phyloP scores from a whole-genome alignment of 2,329 filamentous ascomycete species.

The Xylaria sp. region DNA sequence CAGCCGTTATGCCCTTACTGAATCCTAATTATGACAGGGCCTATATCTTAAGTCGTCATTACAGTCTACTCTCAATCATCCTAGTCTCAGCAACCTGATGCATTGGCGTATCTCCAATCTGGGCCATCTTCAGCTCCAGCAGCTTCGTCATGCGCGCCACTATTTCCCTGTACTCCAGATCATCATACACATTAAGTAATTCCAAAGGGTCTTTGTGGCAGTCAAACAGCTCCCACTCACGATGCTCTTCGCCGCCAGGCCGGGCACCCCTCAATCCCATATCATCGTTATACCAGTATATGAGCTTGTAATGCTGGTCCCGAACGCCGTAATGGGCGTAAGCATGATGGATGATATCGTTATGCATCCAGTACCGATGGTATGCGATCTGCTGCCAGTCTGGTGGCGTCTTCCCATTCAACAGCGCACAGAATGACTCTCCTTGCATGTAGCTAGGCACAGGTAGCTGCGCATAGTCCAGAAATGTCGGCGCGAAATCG shows the following conservation, averaged over 20 bases:
- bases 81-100: background rate
- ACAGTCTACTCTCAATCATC: background rate
- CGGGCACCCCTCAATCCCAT: slow-evolving; percentile 41
- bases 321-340: slow-evolving; percentile 59
- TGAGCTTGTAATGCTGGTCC: slow-evolving; percentile 59
- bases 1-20: too few relatives aligned
- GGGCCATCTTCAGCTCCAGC: slow-evolving; percentile 55
- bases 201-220: slow-evolving; percentile 56
- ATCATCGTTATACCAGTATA: slow-evolving; percentile 60
- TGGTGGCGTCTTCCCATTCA: slow-evolving; percentile 46
- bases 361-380: slow-evolving; percentile 63
- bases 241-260: slow-evolving; percentile 46
- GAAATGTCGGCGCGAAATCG: slow-evolving; percentile 58
- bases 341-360: slow-evolving; percentile 55
- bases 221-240: slow-evolving; percentile 62
- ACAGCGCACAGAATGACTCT: slow-evolving; percentile 43
- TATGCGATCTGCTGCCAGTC: slow-evolving; percentile 58
- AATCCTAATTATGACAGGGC: too few relatives aligned
- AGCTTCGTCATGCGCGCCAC: slow-evolving; percentile 48
- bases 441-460: slow-evolving; percentile 60
- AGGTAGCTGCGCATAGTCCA: slow-evolving; percentile 50
- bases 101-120: slow-evolving; percentile 21
- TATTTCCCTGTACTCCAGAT: slow-evolving; percentile 45
- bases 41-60: background rate
- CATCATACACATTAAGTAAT: slow-evolving; percentile 53